Base-by-base conservation (phyloP, 2,329 filamentous ascomycete species). In the Sphaerulina vaccinii region DNA sequence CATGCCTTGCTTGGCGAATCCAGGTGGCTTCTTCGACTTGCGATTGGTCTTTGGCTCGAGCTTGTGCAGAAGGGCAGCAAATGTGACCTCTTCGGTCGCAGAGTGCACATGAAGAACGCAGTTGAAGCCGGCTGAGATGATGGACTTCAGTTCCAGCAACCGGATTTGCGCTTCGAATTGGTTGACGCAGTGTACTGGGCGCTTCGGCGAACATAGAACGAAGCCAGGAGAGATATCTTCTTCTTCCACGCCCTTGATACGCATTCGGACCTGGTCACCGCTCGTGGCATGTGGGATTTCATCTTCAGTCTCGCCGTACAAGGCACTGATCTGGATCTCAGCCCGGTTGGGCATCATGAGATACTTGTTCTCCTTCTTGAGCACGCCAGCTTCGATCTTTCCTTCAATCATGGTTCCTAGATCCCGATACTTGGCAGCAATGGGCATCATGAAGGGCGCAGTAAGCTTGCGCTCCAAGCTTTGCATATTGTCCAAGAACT, bases 381-480 rank as follows among this genome's bases (percentile, higher is more conserved):
- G 79, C 40, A 96, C 87, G 70, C 90, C 92, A 15, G 91, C 88
- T 73, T 99, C 93, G 60, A 99, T 88, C 79, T 96, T 96, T 61
- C 93, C 93, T 75, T 99, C 95, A 36, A 96, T 83, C 82, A 99
- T 90, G 56, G 93, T 99, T 65, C 93, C 93, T 80, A 99, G 86
- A 70, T 99, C 95, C 64, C 88, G 84, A 78, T 97, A 99, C 75
- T 99, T 99, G 73, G 89, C 90, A 58, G 88, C 88, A 59, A 99
- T 81, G 7, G 93, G 88, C 91, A 99, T 96, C 93, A 99, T 97
- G 80, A 99, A 97, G 8, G 93, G 92, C 1, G 93, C 93, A 64
- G 96, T 96, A 64, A 96, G 75, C 78, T 97, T 99, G 64, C 93
- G 89, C 71, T 99, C 92, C 33, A 96, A 81, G 10, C 92, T 84